Evolutionary conservation across 129 eudicot genomes (phyloP), one percentile per base, ranked within the genome.

Genomic region (Heracleum sosnowskyi): DNA sequence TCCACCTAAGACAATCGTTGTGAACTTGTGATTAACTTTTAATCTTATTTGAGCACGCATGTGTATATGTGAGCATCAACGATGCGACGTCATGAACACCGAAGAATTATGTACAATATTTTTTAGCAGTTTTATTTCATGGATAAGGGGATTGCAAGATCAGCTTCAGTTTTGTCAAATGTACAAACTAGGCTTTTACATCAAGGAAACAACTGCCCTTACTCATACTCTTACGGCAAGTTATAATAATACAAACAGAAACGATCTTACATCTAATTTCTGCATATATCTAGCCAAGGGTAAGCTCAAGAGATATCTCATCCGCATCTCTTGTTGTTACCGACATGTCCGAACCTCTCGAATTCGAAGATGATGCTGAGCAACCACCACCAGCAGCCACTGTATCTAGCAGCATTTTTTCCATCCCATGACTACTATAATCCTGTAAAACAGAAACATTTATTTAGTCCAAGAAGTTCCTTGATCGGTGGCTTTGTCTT

Each of bases 271-370:
- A 26, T 26, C 11, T 60, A 60, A 60, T 10, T 26, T 60, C 16
- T 60, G 29, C 64, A 22, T 7, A 22, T 7, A 24, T 7, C 29
- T 11, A 72, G 20, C 85, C 85, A 74, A 85, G 87, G 75, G 85
- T 85, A 72, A 85, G 80, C 79, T 85, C 87, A 26, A 85, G 85
- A 28, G 75, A 81, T 53, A 85, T 57, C 20, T 81, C 82, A 33
- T 84, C 47, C 45, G 20, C 57, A 34, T 70, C 81, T 18, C 66
- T 34, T 13, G 68, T 60, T 60, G 68, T 71, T 22, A 39, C 7
- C 47, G 68, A 51, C 28, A 37, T 5, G 6, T 69, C 79, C 4
- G 74, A 73, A 62, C 57, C 70, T 26, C 76, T 26, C 16, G 82
- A 77, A 64, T 63, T 45, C 68, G 68, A 60, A 26, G 68, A 60